These are phyloP conservation scores for Aspergillus incahuasiensis DNA, from an alignment of 495 filamentous ascomycete genomes.

Conservation along the genomic window DNA sequence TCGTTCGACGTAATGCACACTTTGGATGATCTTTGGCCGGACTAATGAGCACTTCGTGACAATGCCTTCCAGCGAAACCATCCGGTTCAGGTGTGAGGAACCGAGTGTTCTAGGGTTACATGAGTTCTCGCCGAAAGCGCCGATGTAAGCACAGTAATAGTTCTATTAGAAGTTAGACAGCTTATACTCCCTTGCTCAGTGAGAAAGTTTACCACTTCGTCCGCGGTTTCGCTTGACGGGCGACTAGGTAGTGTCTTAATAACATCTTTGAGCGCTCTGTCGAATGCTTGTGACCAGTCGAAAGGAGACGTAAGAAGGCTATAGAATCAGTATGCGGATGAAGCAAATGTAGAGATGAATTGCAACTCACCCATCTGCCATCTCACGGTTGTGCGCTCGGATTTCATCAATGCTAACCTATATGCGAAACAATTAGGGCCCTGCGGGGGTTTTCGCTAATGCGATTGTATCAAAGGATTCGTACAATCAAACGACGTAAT, in stretches of 20 bases:
- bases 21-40: constrained; percentile 93
- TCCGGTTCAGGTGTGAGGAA: constrained; percentile 83
- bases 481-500: constrained; percentile 60
- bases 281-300: constrained; percentile 81
- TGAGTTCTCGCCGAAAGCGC: constrained; percentile 89
- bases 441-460: background rate
- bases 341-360: background rate
- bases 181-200: background rate
- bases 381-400: constrained; percentile 78
- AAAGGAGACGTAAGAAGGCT: constrained; percentile 80
- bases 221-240: constrained; percentile 52
- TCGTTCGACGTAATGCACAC: constrained; percentile 89
- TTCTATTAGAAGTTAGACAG: constrained; percentile 38
- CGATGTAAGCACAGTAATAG: constrained; percentile 93
- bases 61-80: constrained; percentile 97
- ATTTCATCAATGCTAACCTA: constrained; percentile 94
- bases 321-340: constrained; percentile 6
- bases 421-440: constrained; percentile 12
- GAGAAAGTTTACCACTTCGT: constrained; percentile 52
- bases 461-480: constrained; percentile 13
- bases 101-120: constrained; percentile 93
- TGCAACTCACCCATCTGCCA: constrained; percentile 68
- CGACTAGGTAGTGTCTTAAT: constrained; percentile 70
- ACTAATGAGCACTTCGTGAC: constrained; percentile 95
- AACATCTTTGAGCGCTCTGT: constrained; percentile 82